Evolutionary conservation across 331 rosid genomes (phyloP).

Genomic region (Malus hybrid): DNA sequence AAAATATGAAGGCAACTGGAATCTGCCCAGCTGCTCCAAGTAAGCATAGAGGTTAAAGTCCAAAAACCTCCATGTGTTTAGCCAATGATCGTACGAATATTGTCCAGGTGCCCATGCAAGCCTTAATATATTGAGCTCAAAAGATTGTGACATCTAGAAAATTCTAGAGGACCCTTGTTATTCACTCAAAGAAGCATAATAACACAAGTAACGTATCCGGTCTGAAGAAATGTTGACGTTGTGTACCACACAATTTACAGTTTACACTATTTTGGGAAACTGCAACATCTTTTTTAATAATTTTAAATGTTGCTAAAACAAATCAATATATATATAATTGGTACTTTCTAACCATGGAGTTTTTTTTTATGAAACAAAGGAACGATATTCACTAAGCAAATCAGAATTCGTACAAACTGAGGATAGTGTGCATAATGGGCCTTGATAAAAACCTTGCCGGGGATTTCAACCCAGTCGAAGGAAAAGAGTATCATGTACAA

Average conservation of each 20-base stretch:
- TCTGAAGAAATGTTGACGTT: background rate
- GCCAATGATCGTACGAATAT: background rate
- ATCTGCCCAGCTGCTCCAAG: too few species aligned
- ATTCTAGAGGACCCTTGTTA: background rate
- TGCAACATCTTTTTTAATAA: background rate
- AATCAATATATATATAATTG: background rate
- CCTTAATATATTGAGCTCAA: background rate
- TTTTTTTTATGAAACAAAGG: too few species aligned
- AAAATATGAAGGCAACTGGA: too few species aligned
- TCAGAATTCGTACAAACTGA: too few species aligned
- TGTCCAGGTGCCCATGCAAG: background rate
- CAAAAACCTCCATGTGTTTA: background rate
- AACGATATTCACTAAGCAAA: too few species aligned
- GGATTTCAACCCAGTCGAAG: too few species aligned
- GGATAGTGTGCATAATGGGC: too few species aligned
- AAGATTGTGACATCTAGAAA: background rate
- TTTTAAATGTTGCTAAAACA: background rate
- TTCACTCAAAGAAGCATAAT: background rate
- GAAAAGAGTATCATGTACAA: too few species aligned
- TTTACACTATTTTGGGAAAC: background rate
- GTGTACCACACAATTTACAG: background rate
- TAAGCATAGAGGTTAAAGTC: background rate
- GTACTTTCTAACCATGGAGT: background rate
- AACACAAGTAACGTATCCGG: background rate
- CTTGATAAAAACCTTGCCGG: too few species aligned